These are phyloP conservation scores for Aspergillus bombycis DNA, from an alignment of 2,329 filamentous ascomycete genomes.

Conservation along the genomic window DNA sequence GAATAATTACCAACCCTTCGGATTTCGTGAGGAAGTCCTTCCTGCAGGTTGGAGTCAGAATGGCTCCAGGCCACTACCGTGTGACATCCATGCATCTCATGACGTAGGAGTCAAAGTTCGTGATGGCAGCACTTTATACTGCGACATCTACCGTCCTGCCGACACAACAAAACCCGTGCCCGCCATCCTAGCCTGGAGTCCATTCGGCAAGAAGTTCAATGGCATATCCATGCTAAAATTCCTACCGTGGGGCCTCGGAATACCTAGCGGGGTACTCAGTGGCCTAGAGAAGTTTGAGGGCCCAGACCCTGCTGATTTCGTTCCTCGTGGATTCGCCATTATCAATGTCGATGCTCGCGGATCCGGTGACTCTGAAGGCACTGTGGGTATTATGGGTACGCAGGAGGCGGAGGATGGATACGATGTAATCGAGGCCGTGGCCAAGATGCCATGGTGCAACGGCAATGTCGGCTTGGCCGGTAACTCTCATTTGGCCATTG, in stretches of 20 bases:
- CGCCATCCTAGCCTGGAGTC: background rate
- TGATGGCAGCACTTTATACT: background rate
- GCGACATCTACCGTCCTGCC: slow-evolving; percentile 1
- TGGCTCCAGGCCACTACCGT: background rate
- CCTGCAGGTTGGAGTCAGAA: background rate
- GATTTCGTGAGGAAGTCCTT: background rate
- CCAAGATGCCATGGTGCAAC: slow-evolving; percentile 16
- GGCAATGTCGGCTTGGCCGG: slow-evolving; percentile 17
- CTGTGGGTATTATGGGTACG: background rate
- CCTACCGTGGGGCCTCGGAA: background rate
- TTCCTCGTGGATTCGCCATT: background rate
- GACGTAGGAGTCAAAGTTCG: background rate
- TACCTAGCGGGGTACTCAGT: background rate
- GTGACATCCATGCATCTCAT: background rate
- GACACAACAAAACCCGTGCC: background rate
- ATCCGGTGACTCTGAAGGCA: background rate
- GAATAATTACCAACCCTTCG: background rate
- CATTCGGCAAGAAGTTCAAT: background rate
- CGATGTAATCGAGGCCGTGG: slow-evolving; percentile 18
- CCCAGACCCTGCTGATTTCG: background rate
- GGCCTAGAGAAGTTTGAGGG: background rate
- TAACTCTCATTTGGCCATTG: slow-evolving; percentile 18
- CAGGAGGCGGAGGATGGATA: slow-evolving; percentile 3
- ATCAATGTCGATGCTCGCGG: slow-evolving; percentile 2
- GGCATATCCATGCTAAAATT: background rate